Base-by-base conservation (phyloP, 2,329 filamentous ascomycete genomes). In the Xylariaceae sp. region DNA sequence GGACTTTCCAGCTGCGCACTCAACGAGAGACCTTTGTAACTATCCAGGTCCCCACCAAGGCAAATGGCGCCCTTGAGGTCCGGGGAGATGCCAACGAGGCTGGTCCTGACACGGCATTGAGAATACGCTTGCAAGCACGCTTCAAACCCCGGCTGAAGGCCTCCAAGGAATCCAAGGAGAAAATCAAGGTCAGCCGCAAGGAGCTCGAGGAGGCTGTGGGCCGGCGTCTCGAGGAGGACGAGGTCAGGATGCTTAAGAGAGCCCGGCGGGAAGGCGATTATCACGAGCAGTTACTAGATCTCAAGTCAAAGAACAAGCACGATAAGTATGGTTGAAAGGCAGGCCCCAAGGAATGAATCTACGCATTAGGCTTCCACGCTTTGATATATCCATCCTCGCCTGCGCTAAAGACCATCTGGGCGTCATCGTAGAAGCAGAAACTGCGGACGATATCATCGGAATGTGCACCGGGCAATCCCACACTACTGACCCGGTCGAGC, bases 301-400 rank as follows among this genome's bases (percentile, higher is more conserved):
- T 96, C 41, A 93, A 91, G 65, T 85, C 93, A 22, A 95, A 95
- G 71, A 83, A 82, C 42, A 95, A 95, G 68, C 90, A 95, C 66
- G 89, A 95, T 67, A 95, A 95, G 64, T 95, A 74, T 49, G 69
- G 72, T 37, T 76, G 60, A 73, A 37, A 4, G 19, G 30, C 12
- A 24, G 51, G 43, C 22, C 24, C 15, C 19, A 8, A 38, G 17
- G n/a, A n/a, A n/a, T n/a, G n/a, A 29, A n/a, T 28, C 49, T 51
- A 57, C 32, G 49, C 45, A 44, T 50, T 36, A 45, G 67, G 68
- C 64, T 68, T 68, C 78, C 78, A 81, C 3, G 76, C 74, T 55
- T 75, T 78, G 55, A 81, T 64, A 46, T 65, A 68, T 2, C 76
- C 76, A 49, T 81, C 78, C 53, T 81, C 78, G 15, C 78, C 78